These are phyloP conservation scores for Piromyces finnis DNA, from an alignment of 192 early-diverging fungal genomes.

Conservation along the genomic window DNA sequence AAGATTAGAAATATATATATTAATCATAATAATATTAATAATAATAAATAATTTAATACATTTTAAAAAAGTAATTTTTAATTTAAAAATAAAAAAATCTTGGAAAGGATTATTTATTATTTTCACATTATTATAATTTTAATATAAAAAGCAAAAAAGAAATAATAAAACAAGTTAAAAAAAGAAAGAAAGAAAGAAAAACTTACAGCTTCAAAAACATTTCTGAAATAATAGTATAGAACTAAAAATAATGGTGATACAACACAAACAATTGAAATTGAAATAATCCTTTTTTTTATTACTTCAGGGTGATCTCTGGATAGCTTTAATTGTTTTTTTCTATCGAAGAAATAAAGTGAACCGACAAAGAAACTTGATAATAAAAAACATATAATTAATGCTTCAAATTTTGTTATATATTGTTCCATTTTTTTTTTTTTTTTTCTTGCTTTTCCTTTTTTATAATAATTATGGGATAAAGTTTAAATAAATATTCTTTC, in stretches of 20 bases:
- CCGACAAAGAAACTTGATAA: neutral
- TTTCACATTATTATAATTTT: too few species aligned
- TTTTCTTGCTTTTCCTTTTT: too few species aligned
- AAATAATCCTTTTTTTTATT: neutral
- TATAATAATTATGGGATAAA: too few species aligned
- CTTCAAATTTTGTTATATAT: neutral
- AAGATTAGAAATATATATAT: too few species aligned
- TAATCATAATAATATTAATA: too few species aligned
- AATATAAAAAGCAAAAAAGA: too few species aligned
- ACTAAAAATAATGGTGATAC: neutral
- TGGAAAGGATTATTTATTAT: too few species aligned
- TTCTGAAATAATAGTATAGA: neutral
- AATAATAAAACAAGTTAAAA: too few species aligned
- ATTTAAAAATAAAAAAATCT: too few species aligned
- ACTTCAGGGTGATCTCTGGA: neutral
- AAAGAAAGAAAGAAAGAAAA: neutral
- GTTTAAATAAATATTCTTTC: too few species aligned
- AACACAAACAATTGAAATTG: neutral
- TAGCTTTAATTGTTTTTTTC: neutral
- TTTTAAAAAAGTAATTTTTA: too few species aligned
- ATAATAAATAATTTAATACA: too few species aligned
- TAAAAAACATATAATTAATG: neutral
- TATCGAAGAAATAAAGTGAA: neutral
- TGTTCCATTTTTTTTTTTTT: neutral
- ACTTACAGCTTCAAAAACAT: neutral